A percentile compares a stretch with the other conserved stretches of the same genome.
phyloP scores from a whole-genome alignment of 257 asterid species.

The Ocimum tenuiflorum region DNA sequence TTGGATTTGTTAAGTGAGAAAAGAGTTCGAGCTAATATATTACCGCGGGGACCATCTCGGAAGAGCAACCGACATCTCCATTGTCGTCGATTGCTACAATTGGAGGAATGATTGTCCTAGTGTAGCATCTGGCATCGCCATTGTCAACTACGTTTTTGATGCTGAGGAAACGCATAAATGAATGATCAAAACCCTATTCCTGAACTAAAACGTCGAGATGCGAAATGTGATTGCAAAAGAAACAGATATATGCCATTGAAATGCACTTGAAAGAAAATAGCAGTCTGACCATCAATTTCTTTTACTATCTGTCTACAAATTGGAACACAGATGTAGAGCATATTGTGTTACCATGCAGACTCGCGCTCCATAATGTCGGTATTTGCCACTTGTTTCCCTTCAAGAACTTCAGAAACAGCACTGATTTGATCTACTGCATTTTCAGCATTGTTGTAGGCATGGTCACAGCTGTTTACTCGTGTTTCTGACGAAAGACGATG shows the following conservation, averaged over 20 bases:
- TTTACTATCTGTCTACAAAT: background rate
- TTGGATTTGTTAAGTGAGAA: no score
- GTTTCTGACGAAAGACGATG: constrained; percentile 32
- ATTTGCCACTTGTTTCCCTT: constrained; percentile 33
- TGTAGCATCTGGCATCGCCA: no score
- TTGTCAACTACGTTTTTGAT: constrained; percentile 13
- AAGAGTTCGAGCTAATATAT: constrained; percentile 4
- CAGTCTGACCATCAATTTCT: background rate
- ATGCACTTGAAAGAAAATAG: background rate
- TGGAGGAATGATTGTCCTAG: no score
- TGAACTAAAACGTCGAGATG: background rate
- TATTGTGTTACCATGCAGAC: constrained; percentile 35
- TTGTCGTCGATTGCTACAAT: no score
- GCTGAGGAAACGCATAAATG: constrained; percentile 19
- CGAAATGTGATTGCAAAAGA: constrained; percentile 3
- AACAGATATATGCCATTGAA: background rate
- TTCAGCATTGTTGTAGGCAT: constrained; percentile 7
- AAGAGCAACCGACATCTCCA: constrained; percentile 5
- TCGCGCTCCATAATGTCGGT: constrained; percentile 30
- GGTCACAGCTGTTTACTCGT: constrained; percentile 20
- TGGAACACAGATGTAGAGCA: constrained; percentile 3
- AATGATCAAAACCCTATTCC: background rate
- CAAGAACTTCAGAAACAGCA: constrained; percentile 40
- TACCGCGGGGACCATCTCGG: constrained; percentile 27
- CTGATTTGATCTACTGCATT: constrained; percentile 29